Conservation (phyloP, 2,329 filamentous ascomycete genomes). For the Fusarium robinianum region DNA sequence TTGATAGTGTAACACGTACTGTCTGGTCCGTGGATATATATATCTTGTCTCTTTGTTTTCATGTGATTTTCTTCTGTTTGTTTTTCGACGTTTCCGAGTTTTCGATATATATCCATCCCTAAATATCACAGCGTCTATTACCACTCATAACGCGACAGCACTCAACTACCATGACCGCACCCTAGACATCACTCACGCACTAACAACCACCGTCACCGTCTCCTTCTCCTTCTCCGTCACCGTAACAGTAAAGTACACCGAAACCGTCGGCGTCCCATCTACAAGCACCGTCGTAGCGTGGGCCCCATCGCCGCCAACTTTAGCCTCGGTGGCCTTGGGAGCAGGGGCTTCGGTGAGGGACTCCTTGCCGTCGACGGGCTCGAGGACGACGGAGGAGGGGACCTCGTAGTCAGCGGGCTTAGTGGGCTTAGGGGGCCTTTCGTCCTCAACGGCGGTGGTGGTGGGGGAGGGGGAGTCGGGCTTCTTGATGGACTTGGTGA, state of each 20-base stretch:
- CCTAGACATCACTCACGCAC: conserved; percentile 24
- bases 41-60: neutral
- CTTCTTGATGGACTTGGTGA: conserved; percentile 37
- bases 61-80: neutral
- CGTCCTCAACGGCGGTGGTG: conserved; percentile 6
- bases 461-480: conserved; percentile 26
- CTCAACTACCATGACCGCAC: neutral
- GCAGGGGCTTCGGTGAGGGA: conserved; percentile 12
- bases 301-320: conserved; percentile 17
- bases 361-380: conserved; percentile 34
- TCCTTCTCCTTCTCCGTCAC: conserved; percentile 39
- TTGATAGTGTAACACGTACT: too few species aligned
- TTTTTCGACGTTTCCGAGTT: neutral
- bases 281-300: conserved; percentile 35
- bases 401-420: too few species aligned
- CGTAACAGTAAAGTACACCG: conserved; percentile 45
- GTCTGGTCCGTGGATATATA: neutral
- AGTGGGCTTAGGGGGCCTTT: neutral
- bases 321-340: conserved; percentile 10
- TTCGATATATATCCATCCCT: neutral
- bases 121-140: neutral
- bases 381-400: conserved; percentile 36
- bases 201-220: conserved; percentile 42
- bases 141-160: too few species aligned
- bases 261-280: conserved; percentile 43